These are phyloP conservation scores for Blastobotrys elegans DNA, from an alignment of 1,139 yeast genomes.

Conservation along the genomic window DNA sequence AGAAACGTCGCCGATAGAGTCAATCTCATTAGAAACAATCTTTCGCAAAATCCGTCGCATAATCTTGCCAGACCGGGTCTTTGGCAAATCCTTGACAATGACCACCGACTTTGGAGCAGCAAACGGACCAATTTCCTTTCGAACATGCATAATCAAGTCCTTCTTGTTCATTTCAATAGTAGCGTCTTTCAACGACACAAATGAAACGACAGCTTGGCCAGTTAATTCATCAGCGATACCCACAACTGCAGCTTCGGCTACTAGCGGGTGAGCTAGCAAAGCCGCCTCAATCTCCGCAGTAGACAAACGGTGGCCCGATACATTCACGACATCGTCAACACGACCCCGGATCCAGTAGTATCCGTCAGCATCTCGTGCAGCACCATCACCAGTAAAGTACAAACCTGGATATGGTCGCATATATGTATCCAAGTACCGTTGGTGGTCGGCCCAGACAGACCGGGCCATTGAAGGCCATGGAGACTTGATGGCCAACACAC, in stretches of 20 bases:
- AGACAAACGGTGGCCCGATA: conserved; percentile 93
- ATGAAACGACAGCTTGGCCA: conserved; percentile 96
- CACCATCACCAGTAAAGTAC: conserved; percentile 99
- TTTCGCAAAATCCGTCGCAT: conserved; percentile 98
- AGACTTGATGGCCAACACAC: conserved; percentile 82
- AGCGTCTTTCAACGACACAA: conserved; percentile 72
- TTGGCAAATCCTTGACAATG: conserved; percentile 86
- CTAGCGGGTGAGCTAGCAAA: conserved; percentile 69
- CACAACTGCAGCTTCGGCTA: conserved; percentile 92
- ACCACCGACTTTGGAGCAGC: conserved; percentile 95
- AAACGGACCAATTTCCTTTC: conserved; percentile 95
- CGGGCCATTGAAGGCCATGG: conserved; percentile 99
- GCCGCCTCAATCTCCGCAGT: conserved; percentile 98
- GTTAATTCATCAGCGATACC: conserved; percentile 93
- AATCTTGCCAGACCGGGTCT: conserved; percentile 97
- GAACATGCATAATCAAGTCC: conserved; percentile 78
- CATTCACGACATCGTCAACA: conserved; percentile 97
- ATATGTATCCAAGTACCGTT: conserved; percentile 87
- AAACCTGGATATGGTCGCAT: conserved; percentile 93
- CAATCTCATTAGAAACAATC: conserved; percentile 83
- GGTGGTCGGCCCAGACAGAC: conserved; percentile 88
- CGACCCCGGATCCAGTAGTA: conserved; percentile 98
- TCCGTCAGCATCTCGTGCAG: conserved; percentile 95
- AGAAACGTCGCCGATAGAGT: conserved; percentile 87
- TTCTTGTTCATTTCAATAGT: conserved; percentile 64